These are phyloP conservation scores for Terfezia boudieri DNA, from an alignment of 495 filamentous ascomycete species.

Conservation along the genomic window DNA sequence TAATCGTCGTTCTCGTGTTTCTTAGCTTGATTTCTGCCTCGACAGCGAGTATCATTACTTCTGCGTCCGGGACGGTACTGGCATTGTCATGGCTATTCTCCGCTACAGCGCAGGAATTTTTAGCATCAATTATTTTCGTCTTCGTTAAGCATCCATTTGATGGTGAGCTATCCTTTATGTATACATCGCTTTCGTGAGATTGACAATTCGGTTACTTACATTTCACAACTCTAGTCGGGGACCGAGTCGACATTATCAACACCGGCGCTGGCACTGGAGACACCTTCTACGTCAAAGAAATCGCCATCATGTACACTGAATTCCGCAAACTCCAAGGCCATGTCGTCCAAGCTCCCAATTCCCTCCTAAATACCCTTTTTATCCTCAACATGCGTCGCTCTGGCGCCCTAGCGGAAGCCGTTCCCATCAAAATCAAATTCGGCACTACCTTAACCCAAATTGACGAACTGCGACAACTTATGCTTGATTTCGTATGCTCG, in stretches of 20 bases:
- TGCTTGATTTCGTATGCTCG: slow-evolving; percentile 60
- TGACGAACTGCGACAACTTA: slow-evolving; percentile 55
- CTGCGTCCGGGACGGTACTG: slow-evolving; percentile 62
- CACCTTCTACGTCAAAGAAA: slow-evolving; percentile 90
- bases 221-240: slow-evolving; percentile 31
- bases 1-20: slow-evolving; percentile 66
- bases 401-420: slow-evolving; percentile 56
- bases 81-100: slow-evolving; percentile 84
- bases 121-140: slow-evolving; percentile 80
- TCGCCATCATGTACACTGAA: slow-evolving; percentile 85
- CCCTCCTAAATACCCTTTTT: slow-evolving; percentile 74
- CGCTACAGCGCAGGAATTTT: slow-evolving; percentile 79
- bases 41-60: slow-evolving; percentile 61
- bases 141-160: slow-evolving; percentile 98
- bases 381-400: slow-evolving; percentile 87
- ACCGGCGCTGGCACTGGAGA: slow-evolving; percentile 57
- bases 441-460: slow-evolving; percentile 77
- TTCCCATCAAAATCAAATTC: slow-evolving; percentile 60
- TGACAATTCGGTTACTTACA: no score
- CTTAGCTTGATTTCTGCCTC: slow-evolving; percentile 74
- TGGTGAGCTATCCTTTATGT: slow-evolving; percentile 15
- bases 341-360: slow-evolving; percentile 88
- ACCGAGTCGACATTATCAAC: slow-evolving; percentile 80
- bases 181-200: no score
- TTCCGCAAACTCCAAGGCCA: slow-evolving; percentile 98